These are phyloP conservation scores for Diaporthe caulivora DNA, from an alignment of 2,329 filamentous ascomycete genomes.

Conservation along the genomic window DNA sequence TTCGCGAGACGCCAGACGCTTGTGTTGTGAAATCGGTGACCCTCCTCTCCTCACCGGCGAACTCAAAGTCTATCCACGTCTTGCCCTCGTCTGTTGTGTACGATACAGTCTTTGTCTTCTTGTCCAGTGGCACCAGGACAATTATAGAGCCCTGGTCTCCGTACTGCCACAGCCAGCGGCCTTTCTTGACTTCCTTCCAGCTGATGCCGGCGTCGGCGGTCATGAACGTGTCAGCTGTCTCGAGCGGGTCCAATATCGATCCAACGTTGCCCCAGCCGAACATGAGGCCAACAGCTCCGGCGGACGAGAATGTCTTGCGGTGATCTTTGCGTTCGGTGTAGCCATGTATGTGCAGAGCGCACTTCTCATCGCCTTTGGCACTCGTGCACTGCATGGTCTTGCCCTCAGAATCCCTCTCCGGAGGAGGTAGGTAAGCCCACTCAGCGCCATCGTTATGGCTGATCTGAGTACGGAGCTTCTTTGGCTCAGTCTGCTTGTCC, in stretches of 20 bases:
- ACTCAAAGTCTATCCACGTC: conserved; percentile 82
- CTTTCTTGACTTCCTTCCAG: conserved; percentile 89
- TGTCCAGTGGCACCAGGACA: conserved; percentile 82
- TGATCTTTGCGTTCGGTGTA: conserved; percentile 92
- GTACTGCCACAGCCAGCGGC: conserved; percentile 92
- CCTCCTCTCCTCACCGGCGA: conserved; percentile 77
- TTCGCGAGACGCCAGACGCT: conserved; percentile 88
- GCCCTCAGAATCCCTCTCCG: conserved; percentile 75
- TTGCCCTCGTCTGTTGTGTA: conserved; percentile 87
- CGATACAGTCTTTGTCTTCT: conserved; percentile 74
- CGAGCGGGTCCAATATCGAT: conserved; percentile 70
- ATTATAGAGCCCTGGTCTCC: conserved; percentile 95
- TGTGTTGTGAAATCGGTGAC: conserved; percentile 89
- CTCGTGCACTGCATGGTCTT: conserved; percentile 81
- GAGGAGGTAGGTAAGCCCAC: conserved; percentile 84
- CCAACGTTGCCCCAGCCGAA: conserved; percentile 95
- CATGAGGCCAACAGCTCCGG: conserved; percentile 89
- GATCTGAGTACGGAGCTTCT: conserved; percentile 90
- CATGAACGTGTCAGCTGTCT: conserved; percentile 90
- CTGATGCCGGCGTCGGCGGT: conserved; percentile 90
- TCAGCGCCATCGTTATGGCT: conserved; percentile 96
- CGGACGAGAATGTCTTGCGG: conserved; percentile 87
- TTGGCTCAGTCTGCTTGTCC: conserved; percentile 73
- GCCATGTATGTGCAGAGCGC: conserved; percentile 91
- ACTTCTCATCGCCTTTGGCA: conserved; percentile 68